These are phyloP conservation scores for Vararia minispora DNA, from an alignment of 768 basidiomycete species.

Conservation along the genomic window DNA sequence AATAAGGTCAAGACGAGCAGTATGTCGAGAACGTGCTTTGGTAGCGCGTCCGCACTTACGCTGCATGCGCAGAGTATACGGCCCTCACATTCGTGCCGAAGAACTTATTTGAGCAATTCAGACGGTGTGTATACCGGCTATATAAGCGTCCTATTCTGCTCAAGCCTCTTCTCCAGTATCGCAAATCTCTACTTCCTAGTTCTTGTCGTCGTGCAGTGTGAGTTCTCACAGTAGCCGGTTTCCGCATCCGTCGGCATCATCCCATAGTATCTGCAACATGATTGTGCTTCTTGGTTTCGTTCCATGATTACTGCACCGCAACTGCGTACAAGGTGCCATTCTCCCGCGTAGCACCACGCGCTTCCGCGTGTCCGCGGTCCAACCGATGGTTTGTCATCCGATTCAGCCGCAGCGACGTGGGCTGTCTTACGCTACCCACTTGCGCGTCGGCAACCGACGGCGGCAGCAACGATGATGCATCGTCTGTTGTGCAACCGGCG, in stretches of 20 bases:
- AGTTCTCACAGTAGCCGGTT: too few species aligned
- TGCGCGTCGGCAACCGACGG: too few species aligned
- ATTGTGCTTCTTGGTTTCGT: background rate
- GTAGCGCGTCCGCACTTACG: conserved; percentile 1
- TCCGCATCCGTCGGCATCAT: too few species aligned
- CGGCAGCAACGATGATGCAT: too few species aligned
- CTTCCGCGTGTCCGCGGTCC: too few species aligned
- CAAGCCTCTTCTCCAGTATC: conserved; percentile 36
- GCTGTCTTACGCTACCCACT: too few species aligned
- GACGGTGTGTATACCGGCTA: conserved; percentile 36
- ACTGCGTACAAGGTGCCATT: too few species aligned
- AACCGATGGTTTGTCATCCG: too few species aligned
- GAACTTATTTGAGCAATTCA: conserved; percentile 92
- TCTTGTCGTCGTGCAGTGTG: conserved; percentile 73
- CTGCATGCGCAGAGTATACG: conserved; percentile 61
- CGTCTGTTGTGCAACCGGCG: too few species aligned
- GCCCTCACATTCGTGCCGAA: conserved; percentile 84
- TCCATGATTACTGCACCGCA: too few species aligned
- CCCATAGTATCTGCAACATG: background rate
- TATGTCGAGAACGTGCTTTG: conserved; percentile 29
- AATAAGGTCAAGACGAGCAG: conserved; percentile 95
- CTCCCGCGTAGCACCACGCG: too few species aligned
- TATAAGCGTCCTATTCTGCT: conserved; percentile 6
- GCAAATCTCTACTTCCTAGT: conserved; percentile 90
- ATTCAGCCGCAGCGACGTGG: too few species aligned